These are phyloP conservation scores for Prinsepia uniflora DNA, from an alignment of 306 rosid genomes.

Conservation along the genomic window DNA sequence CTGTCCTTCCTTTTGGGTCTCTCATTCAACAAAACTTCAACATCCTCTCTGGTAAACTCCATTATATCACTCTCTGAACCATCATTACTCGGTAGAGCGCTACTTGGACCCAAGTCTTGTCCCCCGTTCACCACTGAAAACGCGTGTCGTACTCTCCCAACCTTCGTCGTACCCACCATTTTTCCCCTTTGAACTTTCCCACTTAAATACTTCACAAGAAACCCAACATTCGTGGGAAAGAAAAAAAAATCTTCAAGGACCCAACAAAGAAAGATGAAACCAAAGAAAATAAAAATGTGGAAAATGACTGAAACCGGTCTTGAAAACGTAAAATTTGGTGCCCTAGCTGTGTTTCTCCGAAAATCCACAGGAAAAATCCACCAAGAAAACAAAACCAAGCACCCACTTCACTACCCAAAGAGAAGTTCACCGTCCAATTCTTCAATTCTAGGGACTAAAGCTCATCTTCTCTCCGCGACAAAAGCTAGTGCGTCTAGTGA, in stretches of 20 bases:
- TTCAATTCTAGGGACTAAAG: too few relatives aligned
- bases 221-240: slow-evolving; percentile 4
- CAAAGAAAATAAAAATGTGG: slow-evolving; percentile 28
- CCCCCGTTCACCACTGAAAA: slow-evolving; percentile 71
- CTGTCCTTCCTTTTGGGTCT: slow-evolving; percentile 73
- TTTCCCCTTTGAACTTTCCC: slow-evolving; percentile 28
- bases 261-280: slow-evolving; percentile 16
- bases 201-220: slow-evolving; percentile 40
- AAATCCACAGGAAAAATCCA: neutral
- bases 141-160: slow-evolving; percentile 66
- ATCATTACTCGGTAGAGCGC: slow-evolving; percentile 84
- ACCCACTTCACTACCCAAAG: slow-evolving; percentile 4
- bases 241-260: neutral
- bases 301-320: slow-evolving; percentile 25
- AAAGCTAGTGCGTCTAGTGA: neutral
- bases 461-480: too few relatives aligned
- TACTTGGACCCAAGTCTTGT: slow-evolving; percentile 59
- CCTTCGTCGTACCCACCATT: slow-evolving; percentile 85
- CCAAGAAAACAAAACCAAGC: slow-evolving; percentile 3
- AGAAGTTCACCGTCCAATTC: too few relatives aligned
- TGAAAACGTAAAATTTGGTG: slow-evolving; percentile 35
- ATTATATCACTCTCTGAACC: slow-evolving; percentile 74
- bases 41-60: slow-evolving; percentile 92
- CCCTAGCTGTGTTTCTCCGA: slow-evolving; percentile 1
- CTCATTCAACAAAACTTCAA: slow-evolving; percentile 74